Evolutionary conservation across 2,329 filamentous ascomycete species (phyloP).

Genomic region (Aspergillus puulaauensis): DNA sequence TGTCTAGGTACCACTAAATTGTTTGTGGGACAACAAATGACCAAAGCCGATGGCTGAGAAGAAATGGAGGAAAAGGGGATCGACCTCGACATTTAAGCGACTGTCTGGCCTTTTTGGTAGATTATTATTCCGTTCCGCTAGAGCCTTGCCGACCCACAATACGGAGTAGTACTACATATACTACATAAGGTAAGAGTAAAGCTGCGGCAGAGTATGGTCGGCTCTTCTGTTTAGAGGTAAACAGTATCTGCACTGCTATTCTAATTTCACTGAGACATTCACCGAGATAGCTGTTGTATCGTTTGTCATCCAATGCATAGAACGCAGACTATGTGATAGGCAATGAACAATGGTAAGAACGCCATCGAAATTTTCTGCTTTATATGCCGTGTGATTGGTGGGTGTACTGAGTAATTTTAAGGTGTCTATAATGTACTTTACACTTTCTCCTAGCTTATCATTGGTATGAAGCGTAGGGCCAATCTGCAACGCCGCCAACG

Average conservation of each 20-base stretch:
- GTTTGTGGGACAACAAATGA: neutral
- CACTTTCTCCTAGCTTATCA: neutral
- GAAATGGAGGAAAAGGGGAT: slow-evolving; percentile 7
- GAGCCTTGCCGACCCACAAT: slow-evolving; percentile 1
- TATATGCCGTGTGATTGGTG: neutral
- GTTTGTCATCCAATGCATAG: no score
- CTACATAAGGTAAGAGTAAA: neutral
- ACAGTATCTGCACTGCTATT: neutral
- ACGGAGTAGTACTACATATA: neutral
- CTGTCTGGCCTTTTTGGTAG: slow-evolving; percentile 7
- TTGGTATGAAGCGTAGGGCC: neutral
- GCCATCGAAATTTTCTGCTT: neutral
- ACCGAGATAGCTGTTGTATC: no score
- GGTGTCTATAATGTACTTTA: neutral
- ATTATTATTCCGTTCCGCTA: slow-evolving; percentile 19
- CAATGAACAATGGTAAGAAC: neutral
- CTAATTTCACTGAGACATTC: neutral
- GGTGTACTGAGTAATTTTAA: neutral
- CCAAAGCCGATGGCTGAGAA: neutral
- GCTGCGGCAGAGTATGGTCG: no score
- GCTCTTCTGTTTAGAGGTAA: neutral
- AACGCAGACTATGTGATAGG: neutral
- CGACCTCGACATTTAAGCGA: slow-evolving; percentile 17
- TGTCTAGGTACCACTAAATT: neutral
- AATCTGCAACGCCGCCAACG: slow-evolving; percentile 8